Base-by-base conservation (phyloP, 345 rosid genomes). In the Nasturtium officinale region DNA sequence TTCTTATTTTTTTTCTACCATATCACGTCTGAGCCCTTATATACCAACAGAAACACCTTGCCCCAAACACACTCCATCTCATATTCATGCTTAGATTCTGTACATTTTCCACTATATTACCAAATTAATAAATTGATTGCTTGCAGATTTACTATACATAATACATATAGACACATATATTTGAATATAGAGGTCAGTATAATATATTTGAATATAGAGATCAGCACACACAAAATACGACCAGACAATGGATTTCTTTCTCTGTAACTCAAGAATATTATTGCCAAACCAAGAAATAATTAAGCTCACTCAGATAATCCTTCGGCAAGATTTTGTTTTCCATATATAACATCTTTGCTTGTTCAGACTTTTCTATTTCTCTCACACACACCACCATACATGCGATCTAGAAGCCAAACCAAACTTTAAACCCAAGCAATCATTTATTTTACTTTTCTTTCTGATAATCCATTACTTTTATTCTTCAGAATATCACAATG, bases 401-500 rank as follows among this genome's bases (percentile, higher is more conserved):
- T 62, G 62, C 54, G 47, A 55, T 55, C 30, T 61, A 56, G 62
- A 70, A 62, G 56, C 81, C 26, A 56, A 65, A 60, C 71, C 77
- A 83, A 84, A 83, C 92, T 83, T 87, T 61, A 80, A 80, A 70
- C 79, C 90, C 85, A 91, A 86, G 93, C 89, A 83, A 86, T 61
- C 72, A 17, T 15, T 58, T 11, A 64, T 73, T 12, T 47, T 9
- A 7, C 52, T 61, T 29, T 56, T 35, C 20, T 10, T 47, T 67
- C 50, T 25, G 10, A 11, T 69, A 51, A 77, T 50, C 38, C 50
- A 59, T 12, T 68, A 38, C 61, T 56, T 29, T 29, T 52, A 70
- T 11, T 61, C 32, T 61, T 61, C 30, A 61, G 21, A 60, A 35
- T 32, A 37, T 25, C 12, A 21, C 21, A 45, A n/a, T 61, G 16